phyloP scores from a whole-genome alignment of 306 rosid species.

The Cicer pinnatifidum region DNA sequence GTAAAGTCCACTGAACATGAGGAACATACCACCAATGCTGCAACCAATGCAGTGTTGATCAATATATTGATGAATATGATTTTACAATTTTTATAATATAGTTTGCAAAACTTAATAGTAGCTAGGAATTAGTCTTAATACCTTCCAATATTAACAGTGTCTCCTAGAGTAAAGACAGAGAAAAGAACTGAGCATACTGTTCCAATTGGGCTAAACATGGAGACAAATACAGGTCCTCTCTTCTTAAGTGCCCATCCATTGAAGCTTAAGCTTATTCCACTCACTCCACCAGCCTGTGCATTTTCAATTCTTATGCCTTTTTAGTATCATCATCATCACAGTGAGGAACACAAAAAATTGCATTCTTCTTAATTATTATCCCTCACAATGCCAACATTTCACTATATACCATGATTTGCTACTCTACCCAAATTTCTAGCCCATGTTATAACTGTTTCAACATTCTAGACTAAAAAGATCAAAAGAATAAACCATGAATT shows the following conservation, averaged over 20 bases:
- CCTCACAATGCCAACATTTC: no score
- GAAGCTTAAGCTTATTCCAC: conserved; percentile 72
- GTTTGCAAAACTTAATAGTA: not conserved
- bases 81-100: not conserved
- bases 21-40: conserved; percentile 79
- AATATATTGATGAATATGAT: not conserved
- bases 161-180: conserved; percentile 58
- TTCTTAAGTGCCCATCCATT: conserved; percentile 89
- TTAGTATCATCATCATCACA: no score
- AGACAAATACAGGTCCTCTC: conserved; percentile 85
- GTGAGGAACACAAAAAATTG: no score
- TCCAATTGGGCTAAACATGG: conserved; percentile 79
- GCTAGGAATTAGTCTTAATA: conserved; percentile 39
- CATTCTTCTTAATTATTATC: no score
- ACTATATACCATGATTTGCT: no score
- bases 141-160: conserved; percentile 71
- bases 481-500: no score
- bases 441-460: no score
- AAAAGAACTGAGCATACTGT: conserved; percentile 75
- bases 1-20: conserved; percentile 85
- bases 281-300: conserved; percentile 68
- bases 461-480: no score
- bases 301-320: not conserved
- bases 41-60: conserved; percentile 21
- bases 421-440: no score